Evolutionary conservation across 805 yeast genomes (phyloP).

Genomic region (Candida endomychidarum): DNA sequence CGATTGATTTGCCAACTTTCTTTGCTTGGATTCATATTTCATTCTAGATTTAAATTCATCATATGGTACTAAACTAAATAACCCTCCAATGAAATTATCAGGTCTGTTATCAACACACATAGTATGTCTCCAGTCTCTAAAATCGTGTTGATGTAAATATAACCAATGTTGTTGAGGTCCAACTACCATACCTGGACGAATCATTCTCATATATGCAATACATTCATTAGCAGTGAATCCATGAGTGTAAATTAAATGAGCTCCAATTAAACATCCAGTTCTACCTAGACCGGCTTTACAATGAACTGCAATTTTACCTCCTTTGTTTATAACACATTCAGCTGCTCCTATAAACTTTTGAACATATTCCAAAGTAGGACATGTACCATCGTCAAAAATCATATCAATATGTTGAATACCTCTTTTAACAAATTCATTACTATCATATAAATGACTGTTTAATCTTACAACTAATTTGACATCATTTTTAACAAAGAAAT

Average conservation of each 20-base stretch:
- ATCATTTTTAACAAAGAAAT: slow-evolving; percentile 66
- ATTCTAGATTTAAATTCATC: slow-evolving; percentile 61
- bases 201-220: slow-evolving; percentile 92
- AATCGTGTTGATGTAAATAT: slow-evolving; percentile 91
- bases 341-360: slow-evolving; percentile 93
- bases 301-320: slow-evolving; percentile 97
- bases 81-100: slow-evolving; percentile 65
- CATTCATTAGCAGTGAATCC: slow-evolving; percentile 98
- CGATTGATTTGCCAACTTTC: slow-evolving; percentile 33
- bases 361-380: slow-evolving; percentile 93
- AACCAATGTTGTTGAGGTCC: slow-evolving; percentile 99
- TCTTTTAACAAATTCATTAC: slow-evolving; percentile 74
- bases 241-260: slow-evolving; percentile 91
- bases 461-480: slow-evolving; percentile 90
- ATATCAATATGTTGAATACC: slow-evolving; percentile 90
- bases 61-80: slow-evolving; percentile 58
- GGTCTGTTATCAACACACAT: slow-evolving; percentile 76
- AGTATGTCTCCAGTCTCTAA: slow-evolving; percentile 93
- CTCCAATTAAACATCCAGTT: slow-evolving; percentile 97
- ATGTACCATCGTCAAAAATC: slow-evolving; percentile 97
- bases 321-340: slow-evolving; percentile 78
- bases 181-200: slow-evolving; percentile 99
- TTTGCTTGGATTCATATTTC: slow-evolving; percentile 42
- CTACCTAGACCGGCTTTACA: slow-evolving; percentile 98
- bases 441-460: slow-evolving; percentile 88